Conservation (phyloP, 331 rosid genomes). For the Saraca asoca region DNA sequence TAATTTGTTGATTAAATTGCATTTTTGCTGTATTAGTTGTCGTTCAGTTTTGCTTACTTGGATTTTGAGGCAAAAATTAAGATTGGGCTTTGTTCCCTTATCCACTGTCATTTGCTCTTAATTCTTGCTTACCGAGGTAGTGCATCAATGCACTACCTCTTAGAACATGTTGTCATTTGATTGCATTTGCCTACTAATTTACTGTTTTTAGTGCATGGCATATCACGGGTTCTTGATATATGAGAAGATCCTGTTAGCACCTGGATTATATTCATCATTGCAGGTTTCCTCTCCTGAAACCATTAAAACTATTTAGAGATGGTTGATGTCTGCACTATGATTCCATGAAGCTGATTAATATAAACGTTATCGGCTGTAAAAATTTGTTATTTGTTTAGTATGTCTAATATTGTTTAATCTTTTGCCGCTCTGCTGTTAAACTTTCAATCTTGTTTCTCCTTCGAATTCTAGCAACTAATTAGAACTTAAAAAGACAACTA, state of each 20-base stretch:
- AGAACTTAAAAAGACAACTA: not conserved
- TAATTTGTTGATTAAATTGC: not conserved
- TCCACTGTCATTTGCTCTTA: not conserved
- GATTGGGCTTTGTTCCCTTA: not conserved
- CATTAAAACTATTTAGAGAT: not conserved
- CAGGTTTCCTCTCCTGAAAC: too few relatives aligned
- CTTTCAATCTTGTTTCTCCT: conserved; percentile 3
- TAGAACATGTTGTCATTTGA: not conserved
- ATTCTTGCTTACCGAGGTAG: not conserved
- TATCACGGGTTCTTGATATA: too few relatives aligned
- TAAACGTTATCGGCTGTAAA: not conserved
- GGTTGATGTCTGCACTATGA: not conserved
- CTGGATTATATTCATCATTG: too few relatives aligned
- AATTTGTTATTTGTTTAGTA: not conserved
- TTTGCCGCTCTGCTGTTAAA: not conserved
- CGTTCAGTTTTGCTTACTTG: conserved; percentile 3
- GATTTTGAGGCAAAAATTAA: not conserved
- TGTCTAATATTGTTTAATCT: not conserved
- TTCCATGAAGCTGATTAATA: not conserved
- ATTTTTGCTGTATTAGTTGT: not conserved
- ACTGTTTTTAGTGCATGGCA: not conserved
- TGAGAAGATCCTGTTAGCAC: too few relatives aligned
- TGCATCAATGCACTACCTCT: not conserved
- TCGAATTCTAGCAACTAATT: not conserved
- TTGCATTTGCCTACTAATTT: conserved; percentile 3